A percentile compares a stretch with the other conserved stretches of the same genome.
phyloP scores from a whole-genome alignment of 2,329 filamentous ascomycete species.

The Apiospora aurea region DNA sequence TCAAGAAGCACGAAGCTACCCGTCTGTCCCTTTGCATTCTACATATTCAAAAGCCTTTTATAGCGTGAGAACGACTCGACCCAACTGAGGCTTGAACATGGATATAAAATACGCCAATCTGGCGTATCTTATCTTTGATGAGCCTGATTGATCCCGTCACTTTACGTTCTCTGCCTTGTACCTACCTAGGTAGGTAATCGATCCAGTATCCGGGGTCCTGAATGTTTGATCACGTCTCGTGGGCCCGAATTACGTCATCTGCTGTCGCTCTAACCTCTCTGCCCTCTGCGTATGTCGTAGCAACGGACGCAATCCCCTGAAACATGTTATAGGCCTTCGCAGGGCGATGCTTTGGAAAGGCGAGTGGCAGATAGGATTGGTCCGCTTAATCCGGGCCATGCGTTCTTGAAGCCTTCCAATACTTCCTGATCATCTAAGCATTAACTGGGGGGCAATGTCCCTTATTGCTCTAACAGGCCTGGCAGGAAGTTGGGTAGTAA shows the following conservation, averaged over 20 bases:
- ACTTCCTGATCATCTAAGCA: conserved; percentile 9
- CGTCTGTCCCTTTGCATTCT: too few relatives aligned
- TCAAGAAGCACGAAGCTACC: too few relatives aligned
- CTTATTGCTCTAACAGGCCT: not conserved
- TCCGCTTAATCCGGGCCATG: not conserved
- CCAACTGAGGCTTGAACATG: too few relatives aligned
- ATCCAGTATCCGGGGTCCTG: not conserved
- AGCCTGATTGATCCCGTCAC: too few relatives aligned
- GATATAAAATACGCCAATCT: too few relatives aligned
- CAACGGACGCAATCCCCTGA: not conserved
- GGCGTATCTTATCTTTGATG: too few relatives aligned
- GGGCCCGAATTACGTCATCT: conserved; percentile 12
- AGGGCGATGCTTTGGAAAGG: not conserved
- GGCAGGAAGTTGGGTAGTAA: conserved; percentile 5
- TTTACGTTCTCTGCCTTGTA: too few relatives aligned
- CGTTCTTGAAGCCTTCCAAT: not conserved
- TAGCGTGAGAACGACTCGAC: too few relatives aligned
- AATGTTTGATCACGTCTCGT: not conserved
- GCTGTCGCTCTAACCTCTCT: not conserved
- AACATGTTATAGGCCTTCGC: not conserved
- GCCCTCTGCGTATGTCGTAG: not conserved
- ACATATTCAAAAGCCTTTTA: too few relatives aligned
- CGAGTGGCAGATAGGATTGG: not conserved
- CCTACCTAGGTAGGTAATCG: not conserved
- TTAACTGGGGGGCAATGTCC: not conserved